Percentiles rank a stretch among this genome's conserved stretches.
These are phyloP conservation scores for Hanseniaspora meyeri DNA, from an alignment of 805 yeast genomes.

Conservation along the genomic window DNA sequence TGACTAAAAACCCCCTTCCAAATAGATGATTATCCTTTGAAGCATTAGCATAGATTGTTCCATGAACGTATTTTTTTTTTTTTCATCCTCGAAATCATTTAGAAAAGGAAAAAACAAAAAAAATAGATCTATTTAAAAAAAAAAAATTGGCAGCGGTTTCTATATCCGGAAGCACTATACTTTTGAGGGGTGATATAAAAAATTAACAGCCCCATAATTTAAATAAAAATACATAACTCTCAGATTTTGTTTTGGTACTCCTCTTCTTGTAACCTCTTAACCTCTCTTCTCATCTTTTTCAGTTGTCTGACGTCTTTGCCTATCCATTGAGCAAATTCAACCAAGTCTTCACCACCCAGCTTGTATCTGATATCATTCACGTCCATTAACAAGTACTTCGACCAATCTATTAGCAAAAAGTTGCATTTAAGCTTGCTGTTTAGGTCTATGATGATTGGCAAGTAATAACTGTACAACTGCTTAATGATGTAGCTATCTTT, in stretches of 20 bases:
- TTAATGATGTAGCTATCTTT: conserved; percentile 52
- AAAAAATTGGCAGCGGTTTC: background rate
- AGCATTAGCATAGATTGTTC: background rate
- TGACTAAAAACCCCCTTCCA: too few relatives aligned
- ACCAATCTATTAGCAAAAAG: conserved; percentile 81
- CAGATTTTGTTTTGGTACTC: background rate
- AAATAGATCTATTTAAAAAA: too few relatives aligned
- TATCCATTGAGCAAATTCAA: conserved; percentile 27
- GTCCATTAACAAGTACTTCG: conserved; percentile 59
- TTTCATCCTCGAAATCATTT: background rate
- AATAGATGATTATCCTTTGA: background rate
- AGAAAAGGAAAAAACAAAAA: background rate
- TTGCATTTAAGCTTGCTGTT: conserved; percentile 54
- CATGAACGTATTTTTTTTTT: background rate
- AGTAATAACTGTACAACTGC: conserved; percentile 46
- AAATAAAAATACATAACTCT: background rate
- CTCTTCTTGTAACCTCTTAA: background rate
- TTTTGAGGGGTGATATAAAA: too few relatives aligned
- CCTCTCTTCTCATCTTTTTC: conserved; percentile 30
- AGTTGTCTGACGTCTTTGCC: conserved; percentile 58
- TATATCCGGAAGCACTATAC: background rate
- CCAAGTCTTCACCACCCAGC: conserved; percentile 33
- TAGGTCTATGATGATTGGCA: conserved; percentile 54
- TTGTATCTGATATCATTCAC: conserved; percentile 58
- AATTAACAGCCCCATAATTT: too few relatives aligned